Percentiles rank a stretch among this genome's conserved stretches.
Conservation (phyloP, 2,329 filamentous ascomycete genomes). For the Neofusicoccum laricinum region DNA sequence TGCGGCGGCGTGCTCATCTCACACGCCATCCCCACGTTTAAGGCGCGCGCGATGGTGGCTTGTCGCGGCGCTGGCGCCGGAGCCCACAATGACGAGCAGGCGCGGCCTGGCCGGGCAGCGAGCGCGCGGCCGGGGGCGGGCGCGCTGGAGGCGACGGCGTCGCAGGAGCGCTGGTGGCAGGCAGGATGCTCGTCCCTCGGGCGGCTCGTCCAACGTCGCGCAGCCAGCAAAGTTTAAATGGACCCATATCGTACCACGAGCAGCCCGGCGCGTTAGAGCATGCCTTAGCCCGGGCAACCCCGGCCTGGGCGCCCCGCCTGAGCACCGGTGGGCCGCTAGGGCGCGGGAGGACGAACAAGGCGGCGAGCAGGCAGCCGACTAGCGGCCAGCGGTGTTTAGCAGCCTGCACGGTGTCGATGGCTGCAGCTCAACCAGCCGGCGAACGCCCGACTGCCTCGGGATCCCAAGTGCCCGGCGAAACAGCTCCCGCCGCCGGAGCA, state of each 20-base stretch:
- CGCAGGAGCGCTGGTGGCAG: neutral
- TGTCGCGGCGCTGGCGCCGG: neutral
- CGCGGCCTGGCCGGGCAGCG: neutral
- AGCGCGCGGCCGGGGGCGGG: neutral
- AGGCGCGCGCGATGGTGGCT: neutral
- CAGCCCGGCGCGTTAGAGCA: neutral
- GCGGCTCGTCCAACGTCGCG: conserved; percentile 9
- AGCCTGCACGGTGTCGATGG: conserved; percentile 9
- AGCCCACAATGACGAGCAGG: neutral
- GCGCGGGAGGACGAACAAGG: neutral
- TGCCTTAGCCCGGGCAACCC: neutral
- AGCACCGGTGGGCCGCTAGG: neutral
- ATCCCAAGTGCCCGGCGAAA: neutral
- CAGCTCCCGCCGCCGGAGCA: neutral
- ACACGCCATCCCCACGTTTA: conserved; percentile 9
- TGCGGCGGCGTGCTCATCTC: neutral
- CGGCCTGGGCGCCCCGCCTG: neutral
- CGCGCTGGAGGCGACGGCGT: neutral
- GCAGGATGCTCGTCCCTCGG: neutral
- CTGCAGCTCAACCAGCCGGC: conserved; percentile 3
- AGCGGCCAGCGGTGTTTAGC: neutral
- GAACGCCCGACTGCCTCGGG: conserved; percentile 12
- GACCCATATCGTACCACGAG: conserved; percentile 6
- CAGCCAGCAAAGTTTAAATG: conserved; percentile 9
- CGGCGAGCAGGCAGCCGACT: neutral